Evolutionary conservation across 306 rosid genomes (phyloP).

Genomic region (Malus sylvestris): DNA sequence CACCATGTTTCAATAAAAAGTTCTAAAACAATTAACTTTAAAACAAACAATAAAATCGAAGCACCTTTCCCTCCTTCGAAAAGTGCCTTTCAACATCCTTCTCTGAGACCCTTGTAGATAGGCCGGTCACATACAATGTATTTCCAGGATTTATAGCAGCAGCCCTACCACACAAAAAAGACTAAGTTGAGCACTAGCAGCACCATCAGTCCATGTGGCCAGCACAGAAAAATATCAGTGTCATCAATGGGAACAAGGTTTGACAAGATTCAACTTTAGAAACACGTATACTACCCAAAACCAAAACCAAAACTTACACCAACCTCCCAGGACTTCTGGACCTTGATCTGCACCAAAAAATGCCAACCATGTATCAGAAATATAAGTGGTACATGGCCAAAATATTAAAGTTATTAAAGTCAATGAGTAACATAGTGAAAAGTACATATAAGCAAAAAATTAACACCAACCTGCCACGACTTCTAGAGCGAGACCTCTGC

Average conservation of each 20-base stretch:
- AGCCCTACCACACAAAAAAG: conserved; percentile 27
- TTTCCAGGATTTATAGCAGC: conserved; percentile 55
- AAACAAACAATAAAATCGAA: neutral
- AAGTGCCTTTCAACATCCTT: conserved; percentile 90
- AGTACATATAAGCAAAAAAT: neutral
- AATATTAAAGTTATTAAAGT: neutral
- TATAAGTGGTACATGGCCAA: neutral
- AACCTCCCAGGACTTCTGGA: conserved; percentile 85
- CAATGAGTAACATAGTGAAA: neutral
- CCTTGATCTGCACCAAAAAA: conserved; percentile 52
- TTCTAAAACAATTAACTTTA: neutral
- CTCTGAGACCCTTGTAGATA: conserved; percentile 84
- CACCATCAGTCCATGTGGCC: neutral
- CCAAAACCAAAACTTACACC: conserved; percentile 8
- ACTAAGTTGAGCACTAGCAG: conserved; percentile 7
- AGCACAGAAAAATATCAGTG: neutral
- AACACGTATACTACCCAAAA: neutral
- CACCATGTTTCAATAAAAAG: neutral
- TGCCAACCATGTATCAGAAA: conserved; percentile 11
- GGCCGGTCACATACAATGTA: conserved; percentile 93
- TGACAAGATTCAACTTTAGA: neutral
- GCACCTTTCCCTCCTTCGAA: conserved; percentile 91
- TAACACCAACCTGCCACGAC: conserved; percentile 82
- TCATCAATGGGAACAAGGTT: neutral
- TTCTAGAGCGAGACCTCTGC: conserved; percentile 53